Evolutionary conservation across 2,329 filamentous ascomycete species (phyloP).

Genomic region (Rhynchosporium graminicola): DNA sequence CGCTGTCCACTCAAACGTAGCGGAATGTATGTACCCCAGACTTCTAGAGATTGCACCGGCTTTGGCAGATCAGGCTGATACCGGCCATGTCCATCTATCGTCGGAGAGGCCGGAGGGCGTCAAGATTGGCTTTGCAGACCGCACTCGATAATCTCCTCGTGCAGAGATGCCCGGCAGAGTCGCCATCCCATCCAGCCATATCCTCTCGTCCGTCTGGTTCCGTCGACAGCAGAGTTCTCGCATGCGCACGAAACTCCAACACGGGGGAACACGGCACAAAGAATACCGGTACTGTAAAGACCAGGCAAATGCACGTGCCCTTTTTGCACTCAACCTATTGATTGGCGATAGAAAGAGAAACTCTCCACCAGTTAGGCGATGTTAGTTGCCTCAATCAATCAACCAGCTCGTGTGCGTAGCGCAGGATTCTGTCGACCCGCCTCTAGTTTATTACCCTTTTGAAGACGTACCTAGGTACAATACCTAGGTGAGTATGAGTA

Average conservation of each 20-base stretch:
- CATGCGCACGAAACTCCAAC: not conserved
- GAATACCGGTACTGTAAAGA: not conserved
- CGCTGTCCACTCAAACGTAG: not conserved
- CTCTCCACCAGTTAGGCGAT: slow-evolving; percentile 2
- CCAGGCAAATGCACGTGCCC: slow-evolving; percentile 8
- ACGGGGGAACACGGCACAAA: slow-evolving; percentile 9
- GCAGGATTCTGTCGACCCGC: slow-evolving; percentile 6
- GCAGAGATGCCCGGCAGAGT: too few species aligned
- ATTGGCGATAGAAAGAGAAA: not conserved
- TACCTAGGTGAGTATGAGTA: too few species aligned
- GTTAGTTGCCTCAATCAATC: not conserved
- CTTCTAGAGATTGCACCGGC: slow-evolving; percentile 2
- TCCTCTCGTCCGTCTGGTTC: too few species aligned
- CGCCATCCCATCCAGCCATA: too few species aligned
- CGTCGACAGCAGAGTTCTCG: not conserved
- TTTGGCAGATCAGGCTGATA: slow-evolving; percentile 5
- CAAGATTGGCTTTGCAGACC: not conserved
- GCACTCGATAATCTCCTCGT: not conserved
- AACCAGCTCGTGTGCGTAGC: not conserved
- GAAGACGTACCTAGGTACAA: too few species aligned
- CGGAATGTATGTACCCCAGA: not conserved
- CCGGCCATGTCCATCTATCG: not conserved
- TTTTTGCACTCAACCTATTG: not conserved
- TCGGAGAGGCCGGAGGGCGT: slow-evolving; percentile 11
- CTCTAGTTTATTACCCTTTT: too few species aligned